Evolutionary conservation across 2,329 filamentous ascomycete genomes (phyloP).

Genomic region (Balansia obtecta): DNA sequence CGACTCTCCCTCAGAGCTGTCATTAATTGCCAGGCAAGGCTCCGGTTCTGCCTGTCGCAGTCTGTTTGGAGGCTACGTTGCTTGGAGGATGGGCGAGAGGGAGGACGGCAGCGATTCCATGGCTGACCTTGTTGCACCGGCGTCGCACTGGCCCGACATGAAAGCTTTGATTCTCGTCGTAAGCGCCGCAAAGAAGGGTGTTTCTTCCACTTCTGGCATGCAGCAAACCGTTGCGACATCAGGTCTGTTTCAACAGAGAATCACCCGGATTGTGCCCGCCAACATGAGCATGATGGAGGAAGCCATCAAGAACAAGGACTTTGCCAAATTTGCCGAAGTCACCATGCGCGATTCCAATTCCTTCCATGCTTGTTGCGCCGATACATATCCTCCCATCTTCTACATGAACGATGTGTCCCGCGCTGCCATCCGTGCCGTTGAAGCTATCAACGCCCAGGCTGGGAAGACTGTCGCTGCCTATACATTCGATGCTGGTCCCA

Average conservation of each 20-base stretch:
- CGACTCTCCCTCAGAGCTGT: constrained; percentile 70
- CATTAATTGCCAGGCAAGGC: constrained; percentile 80
- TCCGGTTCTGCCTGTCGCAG: constrained; percentile 90
- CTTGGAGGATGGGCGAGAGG: constrained; percentile 71
- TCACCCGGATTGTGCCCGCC: constrained; percentile 63
- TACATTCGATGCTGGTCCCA: constrained; percentile 94
- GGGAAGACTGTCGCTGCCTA: constrained; percentile 80
- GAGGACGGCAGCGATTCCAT: constrained; percentile 75
- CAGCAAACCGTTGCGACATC: constrained; percentile 91
- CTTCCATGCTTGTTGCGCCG: constrained; percentile 90
- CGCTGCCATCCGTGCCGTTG: constrained; percentile 77
- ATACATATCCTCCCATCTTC: constrained; percentile 95
- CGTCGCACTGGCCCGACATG: constrained; percentile 92
- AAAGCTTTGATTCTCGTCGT: constrained; percentile 83
- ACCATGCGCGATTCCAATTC: constrained; percentile 96
- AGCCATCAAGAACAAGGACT: constrained; percentile 67
- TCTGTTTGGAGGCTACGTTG: constrained; percentile 90
- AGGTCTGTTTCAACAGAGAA: constrained; percentile 69
- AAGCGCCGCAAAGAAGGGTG: constrained; percentile 89
- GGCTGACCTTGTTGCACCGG: constrained; percentile 79
- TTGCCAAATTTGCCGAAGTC: constrained; percentile 73
- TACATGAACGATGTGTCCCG: constrained; percentile 93
- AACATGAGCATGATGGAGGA: constrained; percentile 79
- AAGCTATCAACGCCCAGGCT: constrained; percentile 72
- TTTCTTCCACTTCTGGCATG: constrained; percentile 88